Conservation (phyloP, 768 basidiomycete genomes). For the Suillus plorans region DNA sequence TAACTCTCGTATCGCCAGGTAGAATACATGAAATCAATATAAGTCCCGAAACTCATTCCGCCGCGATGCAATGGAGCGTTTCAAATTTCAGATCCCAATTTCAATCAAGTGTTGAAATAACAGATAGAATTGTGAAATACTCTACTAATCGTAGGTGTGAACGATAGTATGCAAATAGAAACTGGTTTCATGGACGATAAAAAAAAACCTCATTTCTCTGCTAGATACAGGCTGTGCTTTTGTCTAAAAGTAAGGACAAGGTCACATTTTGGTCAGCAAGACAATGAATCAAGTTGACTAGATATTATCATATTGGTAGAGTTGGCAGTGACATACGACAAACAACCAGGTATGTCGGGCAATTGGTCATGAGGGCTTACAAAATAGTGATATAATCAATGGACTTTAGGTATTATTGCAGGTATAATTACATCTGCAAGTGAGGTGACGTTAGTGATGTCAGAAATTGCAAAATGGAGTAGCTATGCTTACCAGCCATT, state of each 20-base stretch:
- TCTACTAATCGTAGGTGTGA: no score
- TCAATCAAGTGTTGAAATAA: no score
- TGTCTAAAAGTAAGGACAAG: neutral
- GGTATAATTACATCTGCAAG: slow-evolving; percentile 5
- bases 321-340: neutral
- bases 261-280: neutral
- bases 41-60: neutral
- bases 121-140: no score
- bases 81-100: no score
- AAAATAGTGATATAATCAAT: neutral
- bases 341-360: neutral
- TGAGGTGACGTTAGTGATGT: neutral
- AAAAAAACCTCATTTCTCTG: neutral
- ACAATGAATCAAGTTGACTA: neutral
- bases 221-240: no score
- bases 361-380: neutral
- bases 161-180: no score
- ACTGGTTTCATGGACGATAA: no score
- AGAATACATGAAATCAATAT: slow-evolving; percentile 21
- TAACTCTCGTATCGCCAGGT: slow-evolving; percentile 20
- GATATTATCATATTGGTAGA: slow-evolving; percentile 3
- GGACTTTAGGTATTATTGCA: neutral
- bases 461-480: neutral
- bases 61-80: neutral
- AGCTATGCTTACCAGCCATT: slow-evolving; percentile 62